These are phyloP conservation scores for Daldinia eschscholtzii DNA, from an alignment of 2,329 filamentous ascomycete genomes.

Conservation along the genomic window DNA sequence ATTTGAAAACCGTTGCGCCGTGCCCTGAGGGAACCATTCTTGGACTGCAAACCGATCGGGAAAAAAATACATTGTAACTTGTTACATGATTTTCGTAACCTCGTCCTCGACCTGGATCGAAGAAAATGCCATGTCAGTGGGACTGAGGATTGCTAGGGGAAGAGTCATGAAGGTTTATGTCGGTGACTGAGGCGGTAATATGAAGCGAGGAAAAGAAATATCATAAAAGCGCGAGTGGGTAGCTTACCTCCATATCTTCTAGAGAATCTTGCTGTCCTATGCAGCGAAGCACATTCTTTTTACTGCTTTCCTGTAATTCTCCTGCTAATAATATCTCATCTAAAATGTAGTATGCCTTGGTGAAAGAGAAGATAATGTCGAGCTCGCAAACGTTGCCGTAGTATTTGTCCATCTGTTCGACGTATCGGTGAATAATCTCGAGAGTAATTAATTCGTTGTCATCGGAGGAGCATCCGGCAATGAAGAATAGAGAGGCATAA, in stretches of 20 bases:
- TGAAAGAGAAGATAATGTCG: constrained; percentile 99
- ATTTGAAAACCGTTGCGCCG: constrained; percentile 41
- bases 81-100: constrained; percentile 89
- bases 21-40: constrained; percentile 32
- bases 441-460: constrained; percentile 99
- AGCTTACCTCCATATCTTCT: constrained; percentile 98
- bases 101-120: constrained; percentile 84
- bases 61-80: constrained; percentile 50
- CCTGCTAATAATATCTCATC: constrained; percentile 95
- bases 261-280: constrained; percentile 98
- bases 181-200: constrained; percentile 8
- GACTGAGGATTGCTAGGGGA: constrained; percentile 51
- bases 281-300: constrained; percentile 97
- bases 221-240: constrained; percentile 27
- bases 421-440: constrained; percentile 98
- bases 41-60: constrained; percentile 38
- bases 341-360: constrained; percentile 99
- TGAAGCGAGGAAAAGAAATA: constrained; percentile 10
- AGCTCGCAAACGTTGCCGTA: constrained; percentile 99
- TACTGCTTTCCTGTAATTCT: constrained; percentile 98
- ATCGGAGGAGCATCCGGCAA: constrained; percentile 94
- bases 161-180: constrained; percentile 19
- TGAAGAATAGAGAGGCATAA: constrained; percentile 99
- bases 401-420: constrained; percentile 99
- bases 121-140: constrained; percentile 64